phyloP scores from a whole-genome alignment of 106 monocot genomes.

The Amphibolis antarctica region DNA sequence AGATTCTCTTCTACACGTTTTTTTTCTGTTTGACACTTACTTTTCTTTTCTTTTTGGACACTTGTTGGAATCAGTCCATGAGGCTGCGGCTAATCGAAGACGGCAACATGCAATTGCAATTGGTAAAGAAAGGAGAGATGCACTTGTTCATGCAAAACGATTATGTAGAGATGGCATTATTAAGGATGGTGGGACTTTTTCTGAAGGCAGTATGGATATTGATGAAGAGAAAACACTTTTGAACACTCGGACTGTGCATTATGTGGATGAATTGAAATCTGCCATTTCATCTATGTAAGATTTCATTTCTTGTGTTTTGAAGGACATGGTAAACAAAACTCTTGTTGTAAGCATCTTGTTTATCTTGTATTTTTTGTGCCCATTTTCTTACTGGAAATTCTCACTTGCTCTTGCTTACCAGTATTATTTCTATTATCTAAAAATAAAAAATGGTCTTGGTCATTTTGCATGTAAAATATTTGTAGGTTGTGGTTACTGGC shows the following conservation, averaged over 20 bases:
- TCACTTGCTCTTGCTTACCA: too few species aligned
- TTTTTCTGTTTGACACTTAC: too few species aligned
- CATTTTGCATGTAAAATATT: too few species aligned
- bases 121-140: constrained; percentile 88
- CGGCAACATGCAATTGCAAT: constrained; percentile 61
- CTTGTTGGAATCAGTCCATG: constrained; percentile 34
- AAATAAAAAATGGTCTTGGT: too few species aligned
- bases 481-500: too few species aligned
- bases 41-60: constrained; percentile 7
- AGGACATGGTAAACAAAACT: too few species aligned
- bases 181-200: constrained; percentile 22
- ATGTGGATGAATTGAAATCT: constrained; percentile 54
- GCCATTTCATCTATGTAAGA: constrained; percentile 42
- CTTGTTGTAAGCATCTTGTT: too few species aligned
- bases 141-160: constrained; percentile 71
- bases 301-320: constrained; percentile 3
- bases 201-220: constrained; percentile 50
- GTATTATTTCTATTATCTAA: too few species aligned
- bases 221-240: constrained; percentile 60
- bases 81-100: constrained; percentile 46
- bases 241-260: constrained; percentile 37
- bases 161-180: constrained; percentile 55
- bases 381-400: not conserved
- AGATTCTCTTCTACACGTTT: too few species aligned
- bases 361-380: not conserved